Base-by-base conservation (phyloP, 441 rosid species). In the Geranium incanum region DNA sequence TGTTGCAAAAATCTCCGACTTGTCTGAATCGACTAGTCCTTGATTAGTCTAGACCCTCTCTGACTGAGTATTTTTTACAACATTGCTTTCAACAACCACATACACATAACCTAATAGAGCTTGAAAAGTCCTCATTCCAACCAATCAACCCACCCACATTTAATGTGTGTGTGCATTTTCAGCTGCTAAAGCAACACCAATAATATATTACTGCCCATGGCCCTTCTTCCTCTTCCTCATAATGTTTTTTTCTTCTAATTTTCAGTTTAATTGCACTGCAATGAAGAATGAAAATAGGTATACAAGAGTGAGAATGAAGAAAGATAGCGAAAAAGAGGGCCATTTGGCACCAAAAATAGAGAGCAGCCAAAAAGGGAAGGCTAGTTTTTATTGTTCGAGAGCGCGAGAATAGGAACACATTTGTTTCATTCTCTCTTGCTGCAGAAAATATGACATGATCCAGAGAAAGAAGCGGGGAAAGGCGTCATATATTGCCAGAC, bases 401-500 rank as follows among this genome's bases (percentile, higher is more conserved):
- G 18, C 63, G 28, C 15, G 63, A 57, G 15, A 15, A 15, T 1
- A 57, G 28, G 23, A 16, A 57, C 63, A 57, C 63, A 57, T 57
- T 57, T 57, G 63, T 57, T 57, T 57, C 63, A 57, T 57, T 57
- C 23, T 9, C 18, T 57, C 23, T 9, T 57, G 63, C 23, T 57
- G 63, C 63, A 57, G 63, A 57, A 18, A 57, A 57, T 21, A 57
- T 57, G 63, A 57, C 18, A 57, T 57, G 63, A 57, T 16, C 15
- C 9, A 57, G 63, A 57, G 63, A 57, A 57, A 57, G 63, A 57
- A 57, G 63, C 63, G 23, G 63, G 16, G 63, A 57, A 57, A 57
- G 63, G 28, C 18, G 63, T 57, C 19, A 57, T 57, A 57, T 57
- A 57, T 57, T 57, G 45, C n/a, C 59, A 50, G 59, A 18, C 59